Evolutionary conservation across 805 yeast species (phyloP), one percentile per base, ranked within the genome.

Genomic region (Ogataea nakhonphanomensis): DNA sequence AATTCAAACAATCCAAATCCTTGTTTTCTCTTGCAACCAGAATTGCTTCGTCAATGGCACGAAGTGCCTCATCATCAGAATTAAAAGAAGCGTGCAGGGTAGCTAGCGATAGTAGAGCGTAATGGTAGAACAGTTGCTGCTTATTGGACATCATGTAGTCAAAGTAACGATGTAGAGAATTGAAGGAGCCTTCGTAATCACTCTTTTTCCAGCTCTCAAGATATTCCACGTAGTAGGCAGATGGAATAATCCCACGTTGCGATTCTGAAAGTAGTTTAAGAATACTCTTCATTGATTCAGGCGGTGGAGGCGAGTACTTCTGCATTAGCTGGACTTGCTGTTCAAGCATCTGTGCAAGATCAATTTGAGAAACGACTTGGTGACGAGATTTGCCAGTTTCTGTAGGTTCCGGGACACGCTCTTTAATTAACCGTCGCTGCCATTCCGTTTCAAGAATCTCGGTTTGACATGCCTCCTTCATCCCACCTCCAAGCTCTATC

Each of bases 31-130:
- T 67, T 0, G 96, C 96, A 3, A 89, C 88, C 6, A 84, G 70
- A 2, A 88, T 83, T 0, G 96, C 93, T 58, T 89, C 96, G 46
- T 84, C 87, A 7, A 88, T 84, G 1, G 95, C 82, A 48, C 81
- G 71, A 10, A 87, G 58, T 0, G 96, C 95, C 44, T 82, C 82
- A 9, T 71, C 71, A 46, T 74, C 74, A 41, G 80, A 78, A 22
- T 80, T 79, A 57, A 83, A 84, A 37, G 74, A 75, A 15, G 82
- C 80, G 49, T 86, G 88, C 29, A 85, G 62, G 0, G 84, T 70
- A 0, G 93, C 95, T 34, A 83, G 64, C 2, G 84, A 79, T 13
- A 86, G 67, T 24, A 87, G 65, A 1, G 95, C 90, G 58, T 82
- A 81, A 54, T 86, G 95, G 53, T 84, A 86, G 49, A 78, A 79